Base-by-base conservation (phyloP, 2,329 filamentous ascomycete genomes). In the Stylonectria norvegica region DNA sequence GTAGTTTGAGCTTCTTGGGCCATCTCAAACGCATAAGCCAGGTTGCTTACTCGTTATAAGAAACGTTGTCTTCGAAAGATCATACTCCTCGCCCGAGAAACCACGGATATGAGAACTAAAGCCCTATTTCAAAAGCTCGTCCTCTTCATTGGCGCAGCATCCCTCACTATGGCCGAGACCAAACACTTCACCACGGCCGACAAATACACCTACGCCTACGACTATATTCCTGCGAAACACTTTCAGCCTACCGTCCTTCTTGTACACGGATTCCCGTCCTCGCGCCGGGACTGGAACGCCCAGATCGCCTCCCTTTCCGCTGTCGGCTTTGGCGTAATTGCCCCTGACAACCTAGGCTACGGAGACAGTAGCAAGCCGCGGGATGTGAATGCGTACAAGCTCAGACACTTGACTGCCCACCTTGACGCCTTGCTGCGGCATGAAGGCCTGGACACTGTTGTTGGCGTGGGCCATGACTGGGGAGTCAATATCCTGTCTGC, bases 401-500 rank as follows among this genome's bases (percentile, higher is more conserved):
- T 50, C 14, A 54, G 62, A 44, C 40, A 50, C 10, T 33, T 57
- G 5, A 51, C 55, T 3, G 49, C 46, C 31, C 58, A 56, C 32
- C 42, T 62, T 47, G 25, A 56, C 11, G 58, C 58, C 10, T 48
- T 62, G 1, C 49, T 62, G 1, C 41, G 22, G 6, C 48, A 58
- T 34, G 51, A 48, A n/a, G 45, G 48, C 23, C 56, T 64, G 22
- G 48, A 58, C 4, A 57, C 61, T n/a, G 69, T 69, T 4, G 53
- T 72, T 23, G 71, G 69, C 67, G 55, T 71, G 17, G 68, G 60
- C 7, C 69, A 72, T 40, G 68, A 72, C 46, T 71, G 69, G 69
- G 60, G 60, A 33, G 39, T 59, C 4, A 53, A 44, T 4, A 38
- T 55, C 3, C 48, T 55, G 3, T 59, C 51, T n/a, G 45, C 50